Base-by-base conservation (phyloP, 768 basidiomycete genomes). In the Coprinellus micaceus region DNA sequence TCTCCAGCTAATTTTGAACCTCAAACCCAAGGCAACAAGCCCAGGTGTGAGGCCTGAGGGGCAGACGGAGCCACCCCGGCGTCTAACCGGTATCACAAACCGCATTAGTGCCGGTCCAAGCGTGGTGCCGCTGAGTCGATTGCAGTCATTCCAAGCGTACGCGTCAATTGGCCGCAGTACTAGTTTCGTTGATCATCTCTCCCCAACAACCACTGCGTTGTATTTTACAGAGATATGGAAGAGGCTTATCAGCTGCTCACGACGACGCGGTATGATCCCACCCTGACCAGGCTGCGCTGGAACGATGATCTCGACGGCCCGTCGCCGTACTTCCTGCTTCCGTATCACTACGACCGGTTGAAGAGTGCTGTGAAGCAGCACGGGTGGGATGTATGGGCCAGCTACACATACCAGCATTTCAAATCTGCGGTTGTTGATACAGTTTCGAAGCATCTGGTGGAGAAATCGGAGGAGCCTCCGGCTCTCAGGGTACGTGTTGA, bases 341-440 rank as follows among this genome's bases (percentile, higher is more conserved):
- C 65, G 0, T 78, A 79, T 62, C 88, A 91, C 59, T 66, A 77
- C 52, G 80, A 86, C 36, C 83, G 90, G 46, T 77, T 93, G 0
- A 47, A 66, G 11, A 67, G 74, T 17, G 84, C 85, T 6, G 78
- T 81, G 2, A 60, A 67, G 17, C 12, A 28, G 29, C 41, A 52
- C 30, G 22, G 52, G 21, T 29, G 52, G 51, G 13, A 15, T 29
- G 4, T 25, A 17, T 13, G 25, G 25, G 11, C 30, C 2, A 15
- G 22, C 2, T 43, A 51, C n/a, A 46, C 44, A 61, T 36, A 64
- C 54, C 26, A 4, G 22, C 19, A 22, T 13, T 49, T 55, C 46
- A 48, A 49, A 39, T n/a, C 46, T 12, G 26, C n/a, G 26, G 49
- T 53, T 7, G 63, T 33, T 62, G 66, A 37, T 21, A 29, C 13